These are phyloP conservation scores for Paraphysoderma sedebokerense DNA, from an alignment of 371 early-diverging fungal species.

Conservation along the genomic window DNA sequence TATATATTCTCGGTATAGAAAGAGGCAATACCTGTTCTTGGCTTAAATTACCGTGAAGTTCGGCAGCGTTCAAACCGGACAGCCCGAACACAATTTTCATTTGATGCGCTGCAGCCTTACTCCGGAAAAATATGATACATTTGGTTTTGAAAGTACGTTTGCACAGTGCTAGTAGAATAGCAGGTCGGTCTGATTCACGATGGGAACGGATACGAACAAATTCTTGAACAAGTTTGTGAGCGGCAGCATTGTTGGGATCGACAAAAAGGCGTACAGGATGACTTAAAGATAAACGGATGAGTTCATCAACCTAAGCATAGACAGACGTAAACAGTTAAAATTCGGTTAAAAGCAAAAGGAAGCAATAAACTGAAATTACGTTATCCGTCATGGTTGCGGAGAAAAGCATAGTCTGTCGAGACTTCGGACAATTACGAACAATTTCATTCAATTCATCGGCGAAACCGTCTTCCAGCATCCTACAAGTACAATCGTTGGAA, in stretches of 20 bases:
- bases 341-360: background rate
- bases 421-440: slow-evolving; percentile 70
- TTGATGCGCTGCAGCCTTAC: slow-evolving; percentile 85
- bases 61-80: slow-evolving; percentile 76
- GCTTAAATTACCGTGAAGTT: slow-evolving; percentile 95
- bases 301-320: slow-evolving; percentile 59
- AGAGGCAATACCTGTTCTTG: slow-evolving; percentile 52
- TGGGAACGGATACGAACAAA: slow-evolving; percentile 83
- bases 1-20: background rate
- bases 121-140: slow-evolving; percentile 80
- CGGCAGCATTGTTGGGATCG: slow-evolving; percentile 58
- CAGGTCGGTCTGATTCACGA: slow-evolving; percentile 69
- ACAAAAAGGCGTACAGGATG: slow-evolving; percentile 82
- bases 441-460: slow-evolving; percentile 93
- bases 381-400: slow-evolving; percentile 99
- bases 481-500: slow-evolving; percentile 4
- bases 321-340: background rate
- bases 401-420: slow-evolving; percentile 96
- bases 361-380: too few species aligned
- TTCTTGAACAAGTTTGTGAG: slow-evolving; percentile 71
- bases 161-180: slow-evolving; percentile 70
- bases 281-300: slow-evolving; percentile 80
- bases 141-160: slow-evolving; percentile 54
- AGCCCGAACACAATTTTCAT: slow-evolving; percentile 92
- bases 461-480: slow-evolving; percentile 99